Percentiles rank a stretch among this genome's conserved stretches.
phyloP scores from a whole-genome alignment of 2,329 filamentous ascomycete genomes.

The Aspergillus japonicus region DNA sequence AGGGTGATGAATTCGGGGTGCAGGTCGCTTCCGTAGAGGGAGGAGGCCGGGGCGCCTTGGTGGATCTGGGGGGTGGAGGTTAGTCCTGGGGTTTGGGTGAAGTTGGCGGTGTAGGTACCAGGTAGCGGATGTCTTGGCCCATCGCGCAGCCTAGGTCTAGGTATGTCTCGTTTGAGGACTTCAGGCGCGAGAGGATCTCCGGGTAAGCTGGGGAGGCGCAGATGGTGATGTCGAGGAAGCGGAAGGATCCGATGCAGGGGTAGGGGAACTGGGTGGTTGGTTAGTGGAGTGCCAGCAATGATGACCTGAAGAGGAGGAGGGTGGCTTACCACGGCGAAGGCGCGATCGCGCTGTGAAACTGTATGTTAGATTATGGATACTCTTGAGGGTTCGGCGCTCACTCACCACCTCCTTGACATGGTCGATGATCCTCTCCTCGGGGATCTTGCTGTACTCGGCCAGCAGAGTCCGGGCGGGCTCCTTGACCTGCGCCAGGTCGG shows the following conservation, averaged over 20 bases:
- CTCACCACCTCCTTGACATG: conserved; percentile 7
- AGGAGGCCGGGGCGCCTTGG: conserved; percentile 1
- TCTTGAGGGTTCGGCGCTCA: fast-evolving
- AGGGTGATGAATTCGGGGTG: neutral
- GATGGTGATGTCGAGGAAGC: conserved; percentile 4
- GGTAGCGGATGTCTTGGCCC: conserved; percentile 6
- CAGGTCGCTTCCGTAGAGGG: conserved; percentile 4
- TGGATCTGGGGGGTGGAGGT: neutral
- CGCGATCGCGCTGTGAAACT: neutral
- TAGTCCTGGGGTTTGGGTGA: neutral
- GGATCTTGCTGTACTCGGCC: conserved; percentile 1
- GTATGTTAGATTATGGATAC: neutral
- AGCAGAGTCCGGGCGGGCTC: conserved; percentile 1
- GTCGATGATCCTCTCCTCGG: neutral
- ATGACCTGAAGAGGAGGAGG: too few relatives aligned
- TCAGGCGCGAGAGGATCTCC: neutral
- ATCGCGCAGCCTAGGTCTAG: conserved; percentile 3
- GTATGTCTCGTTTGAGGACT: neutral
- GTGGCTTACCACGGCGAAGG: conserved; percentile 1
- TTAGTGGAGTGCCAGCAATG: neutral
- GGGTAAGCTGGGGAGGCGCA: neutral
- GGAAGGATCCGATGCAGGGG: conserved; percentile 5
- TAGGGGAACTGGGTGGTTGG: neutral
- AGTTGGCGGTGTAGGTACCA: neutral
- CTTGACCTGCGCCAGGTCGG: neutral